phyloP scores from a whole-genome alignment of 179 eudicot species.

The Spergularia azorica region DNA sequence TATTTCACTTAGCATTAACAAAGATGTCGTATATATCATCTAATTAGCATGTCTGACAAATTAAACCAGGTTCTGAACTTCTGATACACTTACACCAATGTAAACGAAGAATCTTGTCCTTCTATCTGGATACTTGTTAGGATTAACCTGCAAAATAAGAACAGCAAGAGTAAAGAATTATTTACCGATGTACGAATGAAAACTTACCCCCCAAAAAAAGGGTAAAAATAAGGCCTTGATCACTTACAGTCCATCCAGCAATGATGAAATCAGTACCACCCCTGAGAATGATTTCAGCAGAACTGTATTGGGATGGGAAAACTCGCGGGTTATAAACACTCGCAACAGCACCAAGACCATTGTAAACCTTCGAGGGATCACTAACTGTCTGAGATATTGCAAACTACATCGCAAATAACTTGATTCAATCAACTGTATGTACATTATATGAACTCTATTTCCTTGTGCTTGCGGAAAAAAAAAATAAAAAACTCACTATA shows the following conservation, averaged over 20 bases:
- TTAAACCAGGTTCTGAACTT: too few relatives aligned
- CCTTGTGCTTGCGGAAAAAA: too few relatives aligned
- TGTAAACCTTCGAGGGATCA: constrained; percentile 11
- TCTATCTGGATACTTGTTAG: background rate
- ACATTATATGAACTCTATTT: too few relatives aligned
- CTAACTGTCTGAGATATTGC: constrained; percentile 21
- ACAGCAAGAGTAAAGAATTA: background rate
- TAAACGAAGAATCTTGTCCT: background rate
- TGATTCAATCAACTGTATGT: too few relatives aligned
- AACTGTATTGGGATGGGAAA: constrained; percentile 19
- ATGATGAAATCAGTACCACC: constrained; percentile 24
- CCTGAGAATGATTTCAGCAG: constrained; percentile 27
- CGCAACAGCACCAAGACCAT: constrained; percentile 18
- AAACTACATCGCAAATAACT: constrained; percentile 13
- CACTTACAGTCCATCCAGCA: constrained; percentile 28
- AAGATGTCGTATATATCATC: too few relatives aligned
- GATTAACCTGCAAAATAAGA: background rate
- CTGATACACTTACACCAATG: background rate
- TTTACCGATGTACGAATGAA: background rate
- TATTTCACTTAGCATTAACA: background rate
- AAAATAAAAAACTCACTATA: too few relatives aligned
- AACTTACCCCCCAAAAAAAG: background rate
- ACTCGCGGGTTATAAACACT: constrained; percentile 27
- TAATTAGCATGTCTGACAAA: too few relatives aligned
- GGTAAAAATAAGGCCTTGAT: too few relatives aligned